Base-by-base conservation (phyloP, 2,329 filamentous ascomycete species). In the Pestalotiopsis sp. region DNA sequence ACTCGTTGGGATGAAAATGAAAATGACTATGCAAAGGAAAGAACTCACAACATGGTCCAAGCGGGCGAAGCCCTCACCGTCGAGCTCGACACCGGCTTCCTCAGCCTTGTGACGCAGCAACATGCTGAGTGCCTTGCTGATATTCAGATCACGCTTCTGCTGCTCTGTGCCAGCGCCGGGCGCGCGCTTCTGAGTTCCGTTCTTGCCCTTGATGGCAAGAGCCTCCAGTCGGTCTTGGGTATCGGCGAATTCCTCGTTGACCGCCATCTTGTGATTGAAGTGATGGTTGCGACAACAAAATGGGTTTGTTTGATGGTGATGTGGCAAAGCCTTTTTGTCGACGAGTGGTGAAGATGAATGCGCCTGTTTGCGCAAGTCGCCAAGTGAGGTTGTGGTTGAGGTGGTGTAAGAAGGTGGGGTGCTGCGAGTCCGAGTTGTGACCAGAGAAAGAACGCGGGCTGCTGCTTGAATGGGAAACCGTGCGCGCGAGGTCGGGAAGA, bases 41-140 rank as follows among this genome's bases (percentile, higher is more conserved):
- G 66, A 63, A 85, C 87, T 84, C 75, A 89, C 87, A 76, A 91
- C 89, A 67, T 80, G 78, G 71, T 88, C 84, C 67, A 91, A 76
- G 58, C 82, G 79, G 56, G 88, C 89, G 75, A 82, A 91, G 0
- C 89, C 89, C 74, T 89, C 87, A 1, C 73, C 78, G 73, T 91
- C 88, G 7, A 91, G 82, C 72, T 77, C 72, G 60, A 91, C 82
- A 3, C 88, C 88, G 22, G 85, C 88, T 52, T 83, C 85, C 64
- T 79, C 78, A 9, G 87, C 87, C 78, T 88, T 86, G 70, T 89
- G 87, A 39, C 87, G 77, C 68, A 89, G 75, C 61, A 89, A 78
- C 70, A 76, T 80, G 17, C 86, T 88, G 58, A 89, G 77, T 11
- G 86, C 85, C 71, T 82, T 85, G 7, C 86, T 88, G 58, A 89